Base-by-base conservation (phyloP, 495 filamentous ascomycete genomes). In the Chaetomium tenue region DNA sequence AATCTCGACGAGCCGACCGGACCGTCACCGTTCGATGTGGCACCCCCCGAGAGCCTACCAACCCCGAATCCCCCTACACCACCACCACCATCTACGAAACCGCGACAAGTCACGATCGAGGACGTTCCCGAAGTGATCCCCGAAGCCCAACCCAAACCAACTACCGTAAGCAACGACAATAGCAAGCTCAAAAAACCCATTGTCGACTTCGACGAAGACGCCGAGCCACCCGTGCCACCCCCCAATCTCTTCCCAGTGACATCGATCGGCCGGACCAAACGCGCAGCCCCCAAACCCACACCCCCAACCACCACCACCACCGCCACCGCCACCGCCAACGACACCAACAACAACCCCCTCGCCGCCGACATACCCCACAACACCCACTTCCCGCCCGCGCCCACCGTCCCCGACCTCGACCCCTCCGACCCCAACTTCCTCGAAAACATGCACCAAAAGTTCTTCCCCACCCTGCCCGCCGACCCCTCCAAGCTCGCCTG, bases 401-500 rank as follows among this genome's bases (percentile, higher is more conserved):
- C 74, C 8, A 50, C 68, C 22, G 68, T 76, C 58, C 89, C 89
- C 28, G 86, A 89, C 42, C 89, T 97, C 60, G 92, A 98, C 75
- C 94, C 92, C 0, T 79, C 82, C 23, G 89, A 89, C 56, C 87
- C 91, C 0, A 83, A 89, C 67, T 98, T 98, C 80, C 88, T 97
- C 56, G 74, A 81, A 25, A 86, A 89, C 63, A 85, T 98, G 12
- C 92, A 97, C 81, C 74, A 84, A 1, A 96, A 93, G 75, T 98
- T 94, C 83, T 98, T 96, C 81, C 93, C 94, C 22, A 79, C 84
- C 63, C 88, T 96, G 3, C 83, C 93, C 16, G 82, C 90, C 53
- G 91, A 97, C 76, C 92, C 93, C 0, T 86, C 89, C 28, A 87
- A 89, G 15, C 83, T 98, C 4, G 89, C 91, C 22, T 98, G 94